phyloP scores from a whole-genome alignment of 768 basidiomycete species.

The Candolleomyces efflorescens region DNA sequence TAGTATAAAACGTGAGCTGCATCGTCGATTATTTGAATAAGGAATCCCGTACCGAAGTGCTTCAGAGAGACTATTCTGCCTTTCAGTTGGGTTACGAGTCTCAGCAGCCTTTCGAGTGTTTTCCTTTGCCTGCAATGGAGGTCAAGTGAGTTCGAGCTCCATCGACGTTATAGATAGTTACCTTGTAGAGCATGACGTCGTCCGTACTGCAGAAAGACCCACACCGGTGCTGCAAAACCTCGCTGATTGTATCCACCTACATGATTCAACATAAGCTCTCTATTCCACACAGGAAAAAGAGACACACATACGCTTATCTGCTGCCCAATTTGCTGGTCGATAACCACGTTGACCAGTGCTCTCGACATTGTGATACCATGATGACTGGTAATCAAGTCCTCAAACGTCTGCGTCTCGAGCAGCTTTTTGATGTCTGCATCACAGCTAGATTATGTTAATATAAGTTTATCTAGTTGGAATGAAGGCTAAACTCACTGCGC shows the following conservation, averaged over 20 bases:
- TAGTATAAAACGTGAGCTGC: constrained; percentile 24
- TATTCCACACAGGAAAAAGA: not conserved
- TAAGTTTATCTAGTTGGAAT: constrained; percentile 3
- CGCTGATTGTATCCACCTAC: constrained; percentile 95
- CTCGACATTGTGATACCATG: constrained; percentile 86
- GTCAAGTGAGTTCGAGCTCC: not conserved
- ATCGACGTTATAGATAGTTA: constrained; percentile 20
- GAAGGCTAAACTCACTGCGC: constrained; percentile 52
- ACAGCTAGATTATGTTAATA: constrained; percentile 44
- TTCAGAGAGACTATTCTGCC: constrained; percentile 77
- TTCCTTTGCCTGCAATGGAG: constrained; percentile 72
- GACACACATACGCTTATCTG: constrained; percentile 76
- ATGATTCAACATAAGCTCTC: constrained; percentile 2
- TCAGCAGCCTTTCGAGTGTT: constrained; percentile 88
- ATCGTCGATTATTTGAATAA: constrained; percentile 2
- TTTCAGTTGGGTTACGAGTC: constrained; percentile 66
- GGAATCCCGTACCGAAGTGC: constrained; percentile 66
- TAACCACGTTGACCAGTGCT: constrained; percentile 89
- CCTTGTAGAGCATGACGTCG: constrained; percentile 98
- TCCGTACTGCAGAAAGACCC: constrained; percentile 98
- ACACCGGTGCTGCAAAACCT: constrained; percentile 89
- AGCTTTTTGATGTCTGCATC: constrained; percentile 67
- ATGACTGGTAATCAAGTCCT: constrained; percentile 80
- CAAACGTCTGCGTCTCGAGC: constrained; percentile 71
- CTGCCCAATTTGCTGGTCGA: constrained; percentile 97